Evolutionary conservation across 2,329 filamentous ascomycete genomes (phyloP).

Genomic region (Botryotinia convoluta): DNA sequence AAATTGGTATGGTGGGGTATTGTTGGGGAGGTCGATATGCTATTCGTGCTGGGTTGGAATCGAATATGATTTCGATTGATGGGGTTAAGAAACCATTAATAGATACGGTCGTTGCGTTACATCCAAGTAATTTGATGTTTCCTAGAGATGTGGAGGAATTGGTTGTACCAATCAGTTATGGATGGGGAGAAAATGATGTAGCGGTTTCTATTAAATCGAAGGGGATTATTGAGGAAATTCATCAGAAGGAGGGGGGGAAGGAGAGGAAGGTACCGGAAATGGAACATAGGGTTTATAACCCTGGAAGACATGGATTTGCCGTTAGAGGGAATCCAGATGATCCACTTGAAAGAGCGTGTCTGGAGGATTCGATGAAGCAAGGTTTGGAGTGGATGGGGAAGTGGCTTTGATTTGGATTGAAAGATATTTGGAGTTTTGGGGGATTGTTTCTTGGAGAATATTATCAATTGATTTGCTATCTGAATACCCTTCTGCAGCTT

Average conservation of each 20-base stretch:
- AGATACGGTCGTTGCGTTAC: background rate
- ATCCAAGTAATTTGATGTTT: constrained; percentile 41
- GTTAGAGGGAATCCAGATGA: constrained; percentile 42
- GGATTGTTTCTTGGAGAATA: background rate
- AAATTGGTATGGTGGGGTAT: constrained; percentile 41
- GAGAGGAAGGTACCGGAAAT: constrained; percentile 36
- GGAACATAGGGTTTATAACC: constrained; percentile 39
- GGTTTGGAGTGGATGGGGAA: constrained; percentile 22
- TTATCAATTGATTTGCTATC: background rate
- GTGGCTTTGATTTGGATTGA: constrained; percentile 15
- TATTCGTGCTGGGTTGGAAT: constrained; percentile 35
- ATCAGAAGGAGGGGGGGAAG: constrained; percentile 30
- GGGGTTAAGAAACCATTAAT: constrained; percentile 25
- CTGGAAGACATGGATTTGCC: constrained; percentile 40
- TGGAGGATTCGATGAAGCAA: constrained; percentile 40
- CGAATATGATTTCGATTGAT: constrained; percentile 40
- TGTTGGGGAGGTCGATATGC: constrained; percentile 43
- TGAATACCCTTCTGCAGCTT: background rate
- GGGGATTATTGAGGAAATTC: background rate
- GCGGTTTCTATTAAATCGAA: constrained; percentile 33
- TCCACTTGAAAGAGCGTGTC: constrained; percentile 37
- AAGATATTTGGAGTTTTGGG: background rate
- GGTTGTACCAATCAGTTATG: constrained; percentile 37
- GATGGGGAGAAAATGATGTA: constrained; percentile 38
- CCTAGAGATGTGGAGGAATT: constrained; percentile 39